Evolutionary conservation across 1,139 yeast genomes (phyloP).

Genomic region (Kodamaea anthophila): DNA sequence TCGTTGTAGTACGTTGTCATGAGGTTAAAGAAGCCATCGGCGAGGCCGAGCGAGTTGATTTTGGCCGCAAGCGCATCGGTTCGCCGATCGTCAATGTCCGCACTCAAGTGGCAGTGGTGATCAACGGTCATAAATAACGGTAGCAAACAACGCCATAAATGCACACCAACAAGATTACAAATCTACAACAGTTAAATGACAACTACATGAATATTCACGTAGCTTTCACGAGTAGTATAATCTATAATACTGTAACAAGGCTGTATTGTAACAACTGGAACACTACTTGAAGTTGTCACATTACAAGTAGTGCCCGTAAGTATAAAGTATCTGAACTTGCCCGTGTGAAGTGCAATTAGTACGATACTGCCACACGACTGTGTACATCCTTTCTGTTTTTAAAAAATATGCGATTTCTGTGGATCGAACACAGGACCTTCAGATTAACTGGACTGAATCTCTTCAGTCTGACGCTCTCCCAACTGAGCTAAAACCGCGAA

Average conservation of each 20-base stretch:
- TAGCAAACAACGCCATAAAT: too few relatives aligned
- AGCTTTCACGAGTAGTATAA: too few relatives aligned
- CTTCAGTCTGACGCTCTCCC: slow-evolving; percentile 92
- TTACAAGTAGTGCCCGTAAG: too few relatives aligned
- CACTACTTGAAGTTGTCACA: too few relatives aligned
- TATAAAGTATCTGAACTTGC: too few relatives aligned
- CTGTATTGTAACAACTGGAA: too few relatives aligned
- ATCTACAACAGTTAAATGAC: too few relatives aligned
- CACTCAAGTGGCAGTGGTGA: slow-evolving; percentile 14
- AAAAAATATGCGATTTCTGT: slow-evolving; percentile 24
- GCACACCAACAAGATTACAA: too few relatives aligned
- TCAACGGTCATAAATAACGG: slow-evolving; percentile 9
- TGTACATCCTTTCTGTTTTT: neutral
- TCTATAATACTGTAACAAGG: too few relatives aligned
- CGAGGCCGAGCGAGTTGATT: slow-evolving; percentile 5
- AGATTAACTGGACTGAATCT: slow-evolving; percentile 35
- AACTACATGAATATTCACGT: too few relatives aligned
- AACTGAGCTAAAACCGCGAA: slow-evolving; percentile 59
- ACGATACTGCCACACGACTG: neutral
- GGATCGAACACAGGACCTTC: slow-evolving; percentile 56
- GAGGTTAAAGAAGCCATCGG: slow-evolving; percentile 19
- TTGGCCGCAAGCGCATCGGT: slow-evolving; percentile 7
- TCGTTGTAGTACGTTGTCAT: slow-evolving; percentile 61
- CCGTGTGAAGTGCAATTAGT: neutral
- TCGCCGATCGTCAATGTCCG: slow-evolving; percentile 6